Percentiles rank a stretch among this genome's conserved stretches.
Evolutionary conservation across 768 basidiomycete species (phyloP).

Genomic region (Tylopilus cervinicoccineus): DNA sequence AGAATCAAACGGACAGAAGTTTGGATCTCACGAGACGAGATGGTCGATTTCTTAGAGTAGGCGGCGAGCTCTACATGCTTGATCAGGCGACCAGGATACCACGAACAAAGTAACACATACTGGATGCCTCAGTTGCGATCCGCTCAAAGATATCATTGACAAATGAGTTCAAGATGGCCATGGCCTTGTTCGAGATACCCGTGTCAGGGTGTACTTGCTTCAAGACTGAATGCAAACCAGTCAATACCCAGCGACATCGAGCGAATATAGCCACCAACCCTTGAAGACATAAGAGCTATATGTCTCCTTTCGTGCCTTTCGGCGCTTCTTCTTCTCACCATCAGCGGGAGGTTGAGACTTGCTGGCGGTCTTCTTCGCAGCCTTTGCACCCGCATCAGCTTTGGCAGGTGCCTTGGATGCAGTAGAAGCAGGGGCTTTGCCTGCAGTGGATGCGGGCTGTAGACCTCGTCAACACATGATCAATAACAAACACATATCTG

Average conservation of each 20-base stretch:
- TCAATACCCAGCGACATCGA: background rate
- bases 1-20: conserved; percentile 80
- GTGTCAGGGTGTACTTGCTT: conserved; percentile 93
- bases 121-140: conserved; percentile 70
- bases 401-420: conserved; percentile 58
- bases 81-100: background rate
- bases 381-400: conserved; percentile 41
- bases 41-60: conserved; percentile 87
- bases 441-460: conserved; percentile 40
- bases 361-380: conserved; percentile 59
- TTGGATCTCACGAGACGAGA: conserved; percentile 90
- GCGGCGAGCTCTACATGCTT: conserved; percentile 60
- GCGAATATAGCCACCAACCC: conserved; percentile 37
- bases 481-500: background rate
- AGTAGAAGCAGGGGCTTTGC: conserved; percentile 46
- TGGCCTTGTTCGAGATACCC: conserved; percentile 88
- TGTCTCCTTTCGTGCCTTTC: conserved; percentile 77
- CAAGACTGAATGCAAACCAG: conserved; percentile 46
- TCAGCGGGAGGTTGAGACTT: conserved; percentile 49
- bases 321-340: conserved; percentile 77
- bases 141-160: conserved; percentile 85
- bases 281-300: conserved; percentile 87
- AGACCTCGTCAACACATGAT: conserved; percentile 9
- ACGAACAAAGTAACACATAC: conserved; percentile 34
- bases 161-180: conserved; percentile 81